These are phyloP conservation scores for Arachis stenosperma DNA, from an alignment of 306 rosid genomes.

Conservation along the genomic window DNA sequence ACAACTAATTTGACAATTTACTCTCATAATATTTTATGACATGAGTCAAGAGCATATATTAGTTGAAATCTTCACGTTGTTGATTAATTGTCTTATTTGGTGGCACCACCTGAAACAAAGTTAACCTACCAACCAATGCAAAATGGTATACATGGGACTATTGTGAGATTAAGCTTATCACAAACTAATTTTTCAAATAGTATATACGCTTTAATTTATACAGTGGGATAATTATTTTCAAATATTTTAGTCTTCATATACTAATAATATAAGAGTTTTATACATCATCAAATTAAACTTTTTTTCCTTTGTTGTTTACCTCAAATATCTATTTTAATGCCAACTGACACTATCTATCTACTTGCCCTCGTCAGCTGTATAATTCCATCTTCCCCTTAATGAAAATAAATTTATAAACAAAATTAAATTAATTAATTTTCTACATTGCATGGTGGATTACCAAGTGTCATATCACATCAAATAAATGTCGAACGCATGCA, in stretches of 20 bases:
- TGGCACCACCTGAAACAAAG: background rate
- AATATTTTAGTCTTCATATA: background rate
- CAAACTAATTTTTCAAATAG: background rate
- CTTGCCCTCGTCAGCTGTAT: constrained; percentile 17
- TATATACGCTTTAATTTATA: background rate
- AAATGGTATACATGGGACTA: background rate
- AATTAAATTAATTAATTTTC: background rate
- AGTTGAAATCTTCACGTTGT: constrained; percentile 34
- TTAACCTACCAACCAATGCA: background rate
- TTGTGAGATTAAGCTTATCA: background rate
- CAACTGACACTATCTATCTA: constrained; percentile 24
- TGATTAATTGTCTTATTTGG: constrained; percentile 5
- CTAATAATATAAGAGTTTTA: background rate
- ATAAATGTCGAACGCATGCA: constrained; percentile 44
- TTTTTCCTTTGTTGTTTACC: too few relatives aligned
- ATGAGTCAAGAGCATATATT: background rate
- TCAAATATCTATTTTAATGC: background rate
- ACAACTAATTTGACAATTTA: too few relatives aligned
- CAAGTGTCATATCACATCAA: constrained; percentile 45
- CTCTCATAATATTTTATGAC: background rate
- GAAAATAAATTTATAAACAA: background rate
- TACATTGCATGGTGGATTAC: constrained; percentile 18
- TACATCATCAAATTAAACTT: too few relatives aligned
- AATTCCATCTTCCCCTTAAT: background rate
- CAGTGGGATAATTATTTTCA: background rate